These are phyloP conservation scores for Monoraphidium neglectum DNA, from an alignment of 139 green algal species.

Conservation along the genomic window DNA sequence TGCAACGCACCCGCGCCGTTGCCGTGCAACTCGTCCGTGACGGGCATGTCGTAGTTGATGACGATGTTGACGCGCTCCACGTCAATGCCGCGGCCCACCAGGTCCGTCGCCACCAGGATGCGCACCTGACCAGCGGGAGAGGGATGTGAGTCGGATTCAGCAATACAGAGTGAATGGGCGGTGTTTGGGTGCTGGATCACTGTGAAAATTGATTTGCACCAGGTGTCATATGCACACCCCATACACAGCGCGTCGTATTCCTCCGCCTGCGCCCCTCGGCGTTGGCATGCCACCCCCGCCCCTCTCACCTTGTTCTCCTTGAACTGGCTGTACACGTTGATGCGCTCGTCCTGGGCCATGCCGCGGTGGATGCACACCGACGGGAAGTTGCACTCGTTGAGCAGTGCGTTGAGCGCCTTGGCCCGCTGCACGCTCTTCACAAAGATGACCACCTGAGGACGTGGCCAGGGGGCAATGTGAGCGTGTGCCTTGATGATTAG, in stretches of 20 bases:
- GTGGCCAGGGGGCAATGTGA: no score
- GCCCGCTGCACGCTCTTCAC: slow-evolving; percentile 85
- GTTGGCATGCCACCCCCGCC: not conserved
- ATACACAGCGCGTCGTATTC: no score
- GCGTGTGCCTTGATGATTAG: no score
- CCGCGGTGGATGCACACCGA: slow-evolving; percentile 89
- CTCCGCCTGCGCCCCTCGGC: no score
- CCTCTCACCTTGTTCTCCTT: slow-evolving; percentile 66
- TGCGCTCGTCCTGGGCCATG: slow-evolving; percentile 90
- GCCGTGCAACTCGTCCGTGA: slow-evolving; percentile 85
- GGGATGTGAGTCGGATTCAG: no score
- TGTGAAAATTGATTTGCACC: no score
- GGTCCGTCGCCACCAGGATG: slow-evolving; percentile 98
- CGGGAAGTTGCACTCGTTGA: slow-evolving; percentile 99
- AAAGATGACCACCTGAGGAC: slow-evolving; percentile 90
- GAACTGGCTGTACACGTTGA: slow-evolving; percentile 94
- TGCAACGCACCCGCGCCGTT: slow-evolving; percentile 69
- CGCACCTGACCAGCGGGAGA: slow-evolving; percentile 42
- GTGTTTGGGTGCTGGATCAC: no score
- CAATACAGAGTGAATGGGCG: no score
- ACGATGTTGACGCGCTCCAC: slow-evolving; percentile 99
- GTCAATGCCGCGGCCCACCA: slow-evolving; percentile 98
- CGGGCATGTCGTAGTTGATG: slow-evolving; percentile 99
- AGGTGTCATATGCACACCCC: no score
- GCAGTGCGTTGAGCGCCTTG: slow-evolving; percentile 89